Conservation (phyloP, 139 green algal genomes). For the Haematococcus lacustris region DNA sequence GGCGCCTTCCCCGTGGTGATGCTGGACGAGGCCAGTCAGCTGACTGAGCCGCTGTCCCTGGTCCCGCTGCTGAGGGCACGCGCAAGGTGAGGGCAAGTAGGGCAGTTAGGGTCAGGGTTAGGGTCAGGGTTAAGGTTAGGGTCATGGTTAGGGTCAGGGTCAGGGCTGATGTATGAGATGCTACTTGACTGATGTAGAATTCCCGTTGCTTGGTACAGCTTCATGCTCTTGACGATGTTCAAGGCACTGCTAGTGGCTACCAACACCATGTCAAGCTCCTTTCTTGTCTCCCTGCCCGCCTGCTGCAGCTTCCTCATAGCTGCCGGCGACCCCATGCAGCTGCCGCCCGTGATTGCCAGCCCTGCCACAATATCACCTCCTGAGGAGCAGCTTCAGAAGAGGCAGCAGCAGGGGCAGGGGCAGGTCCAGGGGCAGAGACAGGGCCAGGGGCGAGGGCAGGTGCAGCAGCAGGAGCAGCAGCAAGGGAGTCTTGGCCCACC, state of each 20-base stretch:
- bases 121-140: too few relatives aligned
- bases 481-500: neutral
- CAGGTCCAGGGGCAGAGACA: neutral
- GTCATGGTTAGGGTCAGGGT: too few relatives aligned
- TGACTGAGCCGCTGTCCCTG: conserved; percentile 76
- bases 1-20: conserved; percentile 67
- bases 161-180: neutral
- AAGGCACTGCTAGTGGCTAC: too few relatives aligned
- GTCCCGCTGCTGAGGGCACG: conserved; percentile 48
- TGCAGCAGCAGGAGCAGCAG: neutral
- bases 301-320: conserved; percentile 60
- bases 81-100: conserved; percentile 21
- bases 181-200: neutral
- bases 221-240: neutral
- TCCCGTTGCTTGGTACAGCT: neutral
- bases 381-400: too few relatives aligned
- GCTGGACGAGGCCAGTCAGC: conserved; percentile 78
- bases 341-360: conserved; percentile 66
- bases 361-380: too few relatives aligned
- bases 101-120: too few relatives aligned
- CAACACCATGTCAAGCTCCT: neutral
- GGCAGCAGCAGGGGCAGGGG: neutral
- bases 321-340: conserved; percentile 78
- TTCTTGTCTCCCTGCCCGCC: neutral
- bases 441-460: neutral